A percentile compares a stretch with the other conserved stretches of the same genome.
Conservation (phyloP, 1,284 basidiomycete species). For the Testicularia cyperi region DNA sequence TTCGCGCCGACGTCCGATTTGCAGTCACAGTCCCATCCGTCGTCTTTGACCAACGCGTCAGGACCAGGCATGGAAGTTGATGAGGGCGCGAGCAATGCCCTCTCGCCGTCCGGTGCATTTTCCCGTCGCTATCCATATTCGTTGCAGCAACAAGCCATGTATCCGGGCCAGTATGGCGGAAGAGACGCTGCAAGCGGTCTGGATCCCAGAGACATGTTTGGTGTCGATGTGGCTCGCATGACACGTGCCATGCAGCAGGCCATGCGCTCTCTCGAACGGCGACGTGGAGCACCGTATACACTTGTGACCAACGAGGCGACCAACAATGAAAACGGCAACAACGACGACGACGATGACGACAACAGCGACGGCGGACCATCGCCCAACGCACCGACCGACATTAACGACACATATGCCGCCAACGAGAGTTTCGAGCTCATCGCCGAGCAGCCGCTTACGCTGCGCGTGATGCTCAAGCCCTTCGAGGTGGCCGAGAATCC, state of each 20-base stretch:
- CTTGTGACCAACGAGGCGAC: slow-evolving; percentile 39
- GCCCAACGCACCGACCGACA: slow-evolving; percentile 12
- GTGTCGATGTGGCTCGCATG: slow-evolving; percentile 34
- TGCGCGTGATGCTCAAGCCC: slow-evolving; percentile 39
- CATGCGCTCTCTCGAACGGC: slow-evolving; percentile 28
- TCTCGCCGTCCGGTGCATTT: slow-evolving; percentile 10
- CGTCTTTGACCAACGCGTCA: slow-evolving; percentile 1
- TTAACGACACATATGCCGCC: slow-evolving; percentile 25
- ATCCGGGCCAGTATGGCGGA: no score
- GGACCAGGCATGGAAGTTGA: slow-evolving; percentile 6
- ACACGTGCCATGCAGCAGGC: slow-evolving; percentile 34
- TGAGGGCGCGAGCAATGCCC: not conserved
- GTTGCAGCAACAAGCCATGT: slow-evolving; percentile 1
- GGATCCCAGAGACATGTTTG: slow-evolving; percentile 31
- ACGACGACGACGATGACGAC: slow-evolving; percentile 21
- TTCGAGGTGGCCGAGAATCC: slow-evolving; percentile 33
- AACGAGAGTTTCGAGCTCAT: slow-evolving; percentile 42
- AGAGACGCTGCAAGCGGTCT: slow-evolving; percentile 9
- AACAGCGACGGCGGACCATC: slow-evolving; percentile 18
- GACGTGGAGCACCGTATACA: slow-evolving; percentile 33
- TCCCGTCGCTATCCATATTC: no score
- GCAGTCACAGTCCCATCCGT: no score
- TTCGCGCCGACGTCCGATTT: slow-evolving; percentile 6
- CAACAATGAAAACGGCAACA: slow-evolving; percentile 17
- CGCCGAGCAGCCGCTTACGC: slow-evolving; percentile 34